A percentile compares a stretch with the other conserved stretches of the same genome.
phyloP scores from a whole-genome alignment of 2,329 filamentous ascomycete genomes.

The Aspergillus viridinutans region DNA sequence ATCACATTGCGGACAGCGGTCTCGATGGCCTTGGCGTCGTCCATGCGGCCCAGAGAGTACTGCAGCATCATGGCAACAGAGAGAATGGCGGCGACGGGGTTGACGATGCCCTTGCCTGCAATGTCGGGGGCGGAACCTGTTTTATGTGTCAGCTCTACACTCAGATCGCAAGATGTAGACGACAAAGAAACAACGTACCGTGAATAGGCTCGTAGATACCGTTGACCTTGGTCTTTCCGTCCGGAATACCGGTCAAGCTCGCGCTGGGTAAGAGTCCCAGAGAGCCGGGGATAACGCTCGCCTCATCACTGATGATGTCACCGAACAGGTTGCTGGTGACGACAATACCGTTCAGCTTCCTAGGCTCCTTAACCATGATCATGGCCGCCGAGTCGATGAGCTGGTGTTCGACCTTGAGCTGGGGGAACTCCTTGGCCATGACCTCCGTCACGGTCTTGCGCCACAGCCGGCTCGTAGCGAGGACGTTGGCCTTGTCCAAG shows the following conservation, averaged over 20 bases:
- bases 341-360: slow-evolving; percentile 80
- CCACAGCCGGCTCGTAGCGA: slow-evolving; percentile 87
- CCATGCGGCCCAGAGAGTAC: slow-evolving; percentile 78
- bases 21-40: slow-evolving; percentile 75
- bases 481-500: slow-evolving; percentile 94
- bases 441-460: slow-evolving; percentile 79
- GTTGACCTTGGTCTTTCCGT: slow-evolving; percentile 78
- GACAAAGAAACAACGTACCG: slow-evolving; percentile 50
- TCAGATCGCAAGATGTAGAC: neutral
- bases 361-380: slow-evolving; percentile 93
- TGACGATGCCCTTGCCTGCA: slow-evolving; percentile 84
- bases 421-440: slow-evolving; percentile 83
- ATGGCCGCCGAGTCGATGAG: slow-evolving; percentile 96
- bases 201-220: slow-evolving; percentile 98
- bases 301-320: slow-evolving; percentile 94
- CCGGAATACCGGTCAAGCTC: slow-evolving; percentile 78
- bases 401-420: slow-evolving; percentile 79
- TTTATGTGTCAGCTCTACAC: neutral
- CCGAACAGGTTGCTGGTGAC: slow-evolving; percentile 93
- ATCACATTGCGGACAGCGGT: slow-evolving; percentile 74
- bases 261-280: slow-evolving; percentile 86
- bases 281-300: slow-evolving; percentile 86
- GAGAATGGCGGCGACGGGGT: slow-evolving; percentile 86
- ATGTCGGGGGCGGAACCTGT: slow-evolving; percentile 87
- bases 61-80: slow-evolving; percentile 94